A percentile compares a stretch with the other conserved stretches of the same genome.
Evolutionary conservation across 768 basidiomycete species (phyloP).

Genomic region (Mycena sanguinolenta): DNA sequence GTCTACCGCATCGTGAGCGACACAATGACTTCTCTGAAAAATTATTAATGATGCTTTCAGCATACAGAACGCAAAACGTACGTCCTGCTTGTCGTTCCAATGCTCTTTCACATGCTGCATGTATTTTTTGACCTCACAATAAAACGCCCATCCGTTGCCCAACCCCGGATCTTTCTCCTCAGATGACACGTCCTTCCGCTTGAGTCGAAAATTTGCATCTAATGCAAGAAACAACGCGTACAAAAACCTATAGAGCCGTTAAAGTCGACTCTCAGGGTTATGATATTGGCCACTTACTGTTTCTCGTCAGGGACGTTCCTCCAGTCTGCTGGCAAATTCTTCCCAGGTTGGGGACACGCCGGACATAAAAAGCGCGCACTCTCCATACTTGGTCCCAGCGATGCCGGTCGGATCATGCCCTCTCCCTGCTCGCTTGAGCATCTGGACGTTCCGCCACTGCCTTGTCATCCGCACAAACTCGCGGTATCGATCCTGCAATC

Average conservation of each 20-base stretch:
- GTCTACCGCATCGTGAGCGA: background rate
- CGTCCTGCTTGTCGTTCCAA: background rate
- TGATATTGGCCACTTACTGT: background rate
- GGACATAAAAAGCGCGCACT: too few relatives aligned
- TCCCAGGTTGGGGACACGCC: background rate
- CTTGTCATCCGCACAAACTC: too few relatives aligned
- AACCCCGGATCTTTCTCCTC: conserved; percentile 44
- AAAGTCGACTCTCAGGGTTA: too few relatives aligned
- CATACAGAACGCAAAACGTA: too few relatives aligned
- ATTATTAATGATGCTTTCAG: background rate
- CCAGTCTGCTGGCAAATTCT: background rate
- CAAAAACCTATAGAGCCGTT: too few relatives aligned
- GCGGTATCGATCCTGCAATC: background rate
- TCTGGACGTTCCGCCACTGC: too few relatives aligned
- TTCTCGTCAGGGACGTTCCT: background rate
- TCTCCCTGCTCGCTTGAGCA: too few relatives aligned
- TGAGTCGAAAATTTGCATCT: conserved; percentile 26
- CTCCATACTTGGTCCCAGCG: too few relatives aligned
- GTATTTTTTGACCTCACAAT: conserved; percentile 38
- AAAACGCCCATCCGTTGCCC: too few relatives aligned
- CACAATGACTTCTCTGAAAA: background rate
- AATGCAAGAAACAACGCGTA: too few relatives aligned
- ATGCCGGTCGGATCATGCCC: too few relatives aligned
- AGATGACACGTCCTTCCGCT: conserved; percentile 43
- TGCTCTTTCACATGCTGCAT: background rate